Base-by-base conservation (phyloP, 139 green algal genomes). In the Chlamydomonas schloesseri region DNA sequence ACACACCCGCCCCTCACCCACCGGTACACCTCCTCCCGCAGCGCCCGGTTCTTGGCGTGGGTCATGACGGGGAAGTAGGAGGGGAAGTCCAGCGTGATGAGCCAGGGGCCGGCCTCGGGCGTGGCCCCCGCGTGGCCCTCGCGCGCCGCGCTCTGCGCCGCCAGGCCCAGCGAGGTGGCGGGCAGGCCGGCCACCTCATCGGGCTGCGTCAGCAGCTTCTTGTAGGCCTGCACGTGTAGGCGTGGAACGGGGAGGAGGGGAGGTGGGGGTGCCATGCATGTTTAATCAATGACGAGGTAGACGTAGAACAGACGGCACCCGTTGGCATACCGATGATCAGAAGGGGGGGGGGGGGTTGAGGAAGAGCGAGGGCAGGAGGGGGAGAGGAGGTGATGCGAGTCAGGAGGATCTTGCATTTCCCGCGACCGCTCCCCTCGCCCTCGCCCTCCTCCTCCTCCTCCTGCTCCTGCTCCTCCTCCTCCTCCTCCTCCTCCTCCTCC, bases 1-100 rank as follows among this genome's bases (percentile, higher is more conserved):
- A 24, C 68, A 42, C 68, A 50, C 68, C 15, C 24, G 15, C 24
- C 69, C 5, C 28, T 28, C 31, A n/a, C 79, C 23, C 68, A 60
- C 81, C 92, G 88, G 95, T 99, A 99, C 88, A 99, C 83, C 91
- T 99, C 96, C 92, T 99, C 97, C 14, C 97, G 88, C 82, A 99
- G 92, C 17, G 87, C 87, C 23, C 96, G 90, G 91, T 97, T 98
- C 87, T 96, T 96, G 76, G 91, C 92, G 89, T 99, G 97, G 31
- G 90, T 94, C 83, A 98, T 93, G 50, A 99, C 92, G 2, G 97
- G 93, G 31, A 96, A 87, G 92, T 98, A 99, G 64, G 87, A 96
- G 46, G 97, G 97, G 73, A 98, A 94, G 93, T 99, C 97, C 42
- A 99, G 93, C 0, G 97, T 99, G 87, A 99, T 92, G 21, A 99